Conservation (phyloP, 2,329 filamentous ascomycete species). For the Coniella lustricola region DNA sequence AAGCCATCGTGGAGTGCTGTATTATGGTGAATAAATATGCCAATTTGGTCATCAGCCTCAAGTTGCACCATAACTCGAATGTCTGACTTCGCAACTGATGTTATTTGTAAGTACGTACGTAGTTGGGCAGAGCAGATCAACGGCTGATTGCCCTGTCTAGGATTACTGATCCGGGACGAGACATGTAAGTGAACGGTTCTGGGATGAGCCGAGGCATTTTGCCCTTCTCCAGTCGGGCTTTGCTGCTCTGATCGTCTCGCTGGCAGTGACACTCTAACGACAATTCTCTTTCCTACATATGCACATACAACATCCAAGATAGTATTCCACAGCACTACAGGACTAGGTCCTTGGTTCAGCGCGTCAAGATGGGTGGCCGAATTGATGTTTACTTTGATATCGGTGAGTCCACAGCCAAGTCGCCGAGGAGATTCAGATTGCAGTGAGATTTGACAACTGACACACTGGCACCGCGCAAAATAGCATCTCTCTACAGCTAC, state of each 20-base stretch:
- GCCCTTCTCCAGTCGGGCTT: not conserved
- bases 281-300: not conserved
- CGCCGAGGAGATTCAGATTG: no score
- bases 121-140: not conserved
- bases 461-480: not conserved
- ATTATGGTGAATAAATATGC: conserved; percentile 9
- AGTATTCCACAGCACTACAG: not conserved
- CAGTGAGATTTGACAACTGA: not conserved
- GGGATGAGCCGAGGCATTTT: conserved; percentile 7
- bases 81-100: not conserved
- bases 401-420: conserved; percentile 41
- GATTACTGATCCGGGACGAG: no score
- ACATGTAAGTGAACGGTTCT: not conserved
- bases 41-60: no score
- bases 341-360: not conserved
- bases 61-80: no score
- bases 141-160: no score
- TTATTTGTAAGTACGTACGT: not conserved
- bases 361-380: conserved; percentile 45
- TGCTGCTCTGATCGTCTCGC: no score
- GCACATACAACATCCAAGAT: not conserved
- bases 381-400: conserved; percentile 64
- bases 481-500: conserved; percentile 61
- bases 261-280: not conserved
- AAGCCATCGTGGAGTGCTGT: conserved; percentile 15